Base-by-base conservation (phyloP, 2,329 filamentous ascomycete species). In the Grosmannia serpens region DNA sequence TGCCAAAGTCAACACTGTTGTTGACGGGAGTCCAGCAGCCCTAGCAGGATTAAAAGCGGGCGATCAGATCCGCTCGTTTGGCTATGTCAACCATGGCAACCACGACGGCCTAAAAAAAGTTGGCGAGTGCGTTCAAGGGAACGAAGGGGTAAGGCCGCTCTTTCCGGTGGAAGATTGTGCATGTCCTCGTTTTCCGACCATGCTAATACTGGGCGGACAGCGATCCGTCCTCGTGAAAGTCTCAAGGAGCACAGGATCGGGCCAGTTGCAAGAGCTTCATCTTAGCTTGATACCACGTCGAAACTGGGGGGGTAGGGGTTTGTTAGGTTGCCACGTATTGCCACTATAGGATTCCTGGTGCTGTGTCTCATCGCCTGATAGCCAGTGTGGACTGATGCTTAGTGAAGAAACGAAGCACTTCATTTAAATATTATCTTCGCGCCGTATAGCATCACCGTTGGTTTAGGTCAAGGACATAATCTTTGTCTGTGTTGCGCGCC, bases 251-350 rank as follows among this genome's bases (percentile, higher is more conserved):
- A 69, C 70, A 53, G 73, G 70, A 44, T 71, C 70, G 57, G 73
- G 68, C 51, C 68, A 67, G 64, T 71, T 70, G 58, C 75, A 78
- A 66, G 81, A 90, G 63, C 70, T 94, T 59, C 79, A 84, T 59
- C 73, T 96, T 66, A 84, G 82, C 63, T 74, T 99, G 63, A 89
- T 78, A 53, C 92, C 92, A 57, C 81, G 83, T 65, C 82, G 83
- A 51, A 79, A 91, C 68, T 99, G 94, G 92, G 92, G 92, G 64
- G 94, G 94, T 33, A 80, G 90, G 70, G 94, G 92, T 15, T 75
- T 95, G 70, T 75, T 99, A 66, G 92, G 92, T 58, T 99, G 92
- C 70, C 91, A 96, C 74, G 82, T 97, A 63, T 74, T 96, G 64
- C 90, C 89, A 29, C 65, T 95, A 59, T 95, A 75, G 80, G 20